phyloP scores from a whole-genome alignment of 192 early-diverging fungal genomes.

The Geranomyces variabilis region DNA sequence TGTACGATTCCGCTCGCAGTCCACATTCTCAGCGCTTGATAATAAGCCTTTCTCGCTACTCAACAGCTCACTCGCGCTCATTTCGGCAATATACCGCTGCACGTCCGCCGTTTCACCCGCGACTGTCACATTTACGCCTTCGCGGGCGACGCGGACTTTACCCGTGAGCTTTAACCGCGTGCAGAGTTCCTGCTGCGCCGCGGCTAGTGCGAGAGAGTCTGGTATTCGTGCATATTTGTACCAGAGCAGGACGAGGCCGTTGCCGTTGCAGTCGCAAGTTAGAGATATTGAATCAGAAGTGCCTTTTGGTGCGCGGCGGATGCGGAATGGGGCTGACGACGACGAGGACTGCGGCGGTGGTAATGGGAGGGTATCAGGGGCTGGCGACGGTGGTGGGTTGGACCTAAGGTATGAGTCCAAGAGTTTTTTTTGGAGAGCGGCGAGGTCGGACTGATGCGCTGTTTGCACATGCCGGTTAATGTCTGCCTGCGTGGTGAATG shows the following conservation, averaged over 20 bases:
- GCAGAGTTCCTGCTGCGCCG: slow-evolving; percentile 4
- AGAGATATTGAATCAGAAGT: slow-evolving; percentile 31
- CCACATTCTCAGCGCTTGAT: background rate
- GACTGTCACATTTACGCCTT: slow-evolving; percentile 72
- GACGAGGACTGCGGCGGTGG: background rate
- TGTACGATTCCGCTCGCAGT: slow-evolving; percentile 19
- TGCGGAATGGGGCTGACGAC: slow-evolving; percentile 9
- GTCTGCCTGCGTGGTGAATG: background rate
- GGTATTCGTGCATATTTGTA: slow-evolving; percentile 26
- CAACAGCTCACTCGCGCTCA: slow-evolving; percentile 33
- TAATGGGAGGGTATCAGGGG: background rate
- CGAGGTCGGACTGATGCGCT: background rate
- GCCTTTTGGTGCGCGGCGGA: slow-evolving; percentile 34
- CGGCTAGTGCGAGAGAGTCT: slow-evolving; percentile 3
- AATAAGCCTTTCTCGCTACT: background rate
- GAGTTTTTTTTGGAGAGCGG: background rate
- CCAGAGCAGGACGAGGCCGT: slow-evolving; percentile 37
- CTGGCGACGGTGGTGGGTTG: background rate
- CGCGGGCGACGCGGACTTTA: slow-evolving; percentile 49
- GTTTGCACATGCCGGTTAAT: slow-evolving; percentile 6
- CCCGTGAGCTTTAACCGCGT: slow-evolving; percentile 25
- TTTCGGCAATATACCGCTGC: slow-evolving; percentile 49
- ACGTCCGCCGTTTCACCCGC: slow-evolving; percentile 52
- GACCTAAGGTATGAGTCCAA: background rate
- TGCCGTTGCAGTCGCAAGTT: slow-evolving; percentile 20